Evolutionary conservation across 148 eudicot genomes (phyloP), one percentile per base, ranked within the genome.

Genomic region (Rhododendron ovatum): DNA sequence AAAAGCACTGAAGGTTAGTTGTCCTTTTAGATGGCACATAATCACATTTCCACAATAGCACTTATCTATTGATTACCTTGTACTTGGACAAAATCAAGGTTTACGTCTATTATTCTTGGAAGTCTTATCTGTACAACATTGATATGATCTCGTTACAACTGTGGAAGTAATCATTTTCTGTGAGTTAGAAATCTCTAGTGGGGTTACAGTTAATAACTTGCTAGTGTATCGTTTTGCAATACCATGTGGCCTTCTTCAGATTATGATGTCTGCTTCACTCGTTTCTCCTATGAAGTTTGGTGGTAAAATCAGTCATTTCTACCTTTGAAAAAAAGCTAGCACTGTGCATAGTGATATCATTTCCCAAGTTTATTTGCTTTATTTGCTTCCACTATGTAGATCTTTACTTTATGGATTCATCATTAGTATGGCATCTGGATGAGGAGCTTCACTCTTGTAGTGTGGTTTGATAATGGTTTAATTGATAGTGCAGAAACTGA

Each of bases 1-100:
- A 96, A 92, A 92, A 95, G 96, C 89, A 95, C 98, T 53, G 99
- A 96, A 94, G 99, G 99, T 96, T 81, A 81, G 93, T 41, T 63
- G 53, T 87, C 11, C 51, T 84, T 80, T 33, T 20, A 69, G 75
- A 71, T 30, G 7, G 76, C 18, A 5, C 39, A 33, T 30, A 5
- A 71, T 71, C 39, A 71, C 41, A 14, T 30, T 71, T 71, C 20
- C 76, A 71, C 3, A 33, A 71, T 71, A 33, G 14, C 20, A 14
- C 20, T 26, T 30, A 5, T 71, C 76, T 5, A 2, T 39, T 30
- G 76, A 71, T 71, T 30, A 33, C 8, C 5, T 33, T 30, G 14
- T 71, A 30, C 7, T 71, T 30, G 41, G 76, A 71, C 1, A 33
- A 13, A 30, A 5, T 33, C 76, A 71, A 71, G 76, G 28, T 26